Percentiles rank a stretch among this genome's conserved stretches.
Evolutionary conservation across 148 eudicot genomes (phyloP).

Genomic region (Rhododendron williamsianum): DNA sequence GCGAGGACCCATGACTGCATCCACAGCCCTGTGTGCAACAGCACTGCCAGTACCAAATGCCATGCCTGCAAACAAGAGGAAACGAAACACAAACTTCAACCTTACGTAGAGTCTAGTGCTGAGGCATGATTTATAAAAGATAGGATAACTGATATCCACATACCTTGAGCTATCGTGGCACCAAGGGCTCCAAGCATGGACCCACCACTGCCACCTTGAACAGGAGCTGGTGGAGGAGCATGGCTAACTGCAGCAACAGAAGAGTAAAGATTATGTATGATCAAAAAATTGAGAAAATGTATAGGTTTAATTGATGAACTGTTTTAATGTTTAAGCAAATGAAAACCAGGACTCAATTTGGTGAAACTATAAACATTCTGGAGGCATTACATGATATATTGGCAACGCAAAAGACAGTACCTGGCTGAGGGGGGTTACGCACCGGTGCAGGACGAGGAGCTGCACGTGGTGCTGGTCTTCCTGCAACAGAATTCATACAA

Average conservation of each 20-base stretch:
- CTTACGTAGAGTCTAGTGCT: neutral
- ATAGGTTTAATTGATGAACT: neutral
- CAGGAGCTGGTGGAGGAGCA: slow-evolving; percentile 89
- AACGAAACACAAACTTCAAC: neutral
- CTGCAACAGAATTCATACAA: slow-evolving; percentile 29
- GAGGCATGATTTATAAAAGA: neutral
- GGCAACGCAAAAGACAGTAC: slow-evolving; percentile 11
- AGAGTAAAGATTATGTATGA: neutral
- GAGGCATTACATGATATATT: neutral
- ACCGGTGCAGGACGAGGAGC: slow-evolving; percentile 61
- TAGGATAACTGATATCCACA: neutral
- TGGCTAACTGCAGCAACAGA: slow-evolving; percentile 33
- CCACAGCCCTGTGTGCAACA: slow-evolving; percentile 83
- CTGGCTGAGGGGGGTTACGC: slow-evolving; percentile 63
- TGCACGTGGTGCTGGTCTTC: slow-evolving; percentile 68
- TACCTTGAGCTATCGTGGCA: slow-evolving; percentile 84
- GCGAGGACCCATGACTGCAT: slow-evolving; percentile 73
- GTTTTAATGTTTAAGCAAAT: neutral
- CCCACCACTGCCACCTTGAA: slow-evolving; percentile 54
- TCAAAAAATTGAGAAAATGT: neutral
- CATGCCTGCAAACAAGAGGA: slow-evolving; percentile 42
- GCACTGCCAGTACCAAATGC: slow-evolving; percentile 89
- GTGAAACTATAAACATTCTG: neutral
- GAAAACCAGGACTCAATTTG: neutral
- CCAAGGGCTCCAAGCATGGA: slow-evolving; percentile 67